Conservation (phyloP, 192 early-diverging fungal species). For the Chytriomyces sp. region DNA sequence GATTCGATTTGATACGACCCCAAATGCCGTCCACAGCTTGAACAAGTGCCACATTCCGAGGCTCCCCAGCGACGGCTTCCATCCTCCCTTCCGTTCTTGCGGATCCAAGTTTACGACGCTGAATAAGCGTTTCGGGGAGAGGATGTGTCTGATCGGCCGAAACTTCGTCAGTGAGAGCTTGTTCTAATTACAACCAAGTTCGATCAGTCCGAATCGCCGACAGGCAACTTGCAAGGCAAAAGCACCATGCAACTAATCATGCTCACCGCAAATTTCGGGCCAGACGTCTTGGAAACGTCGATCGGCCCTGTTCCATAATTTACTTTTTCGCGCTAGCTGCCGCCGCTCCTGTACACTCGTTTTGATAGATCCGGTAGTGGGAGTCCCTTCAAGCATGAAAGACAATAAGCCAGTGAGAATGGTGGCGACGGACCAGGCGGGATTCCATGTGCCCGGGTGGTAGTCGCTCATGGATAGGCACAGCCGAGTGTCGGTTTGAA, state of each 20-base stretch:
- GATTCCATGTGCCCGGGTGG: slow-evolving; percentile 83
- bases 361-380: slow-evolving; percentile 89
- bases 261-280: not conserved
- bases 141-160: not conserved
- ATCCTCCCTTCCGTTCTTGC: not conserved
- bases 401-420: slow-evolving; percentile 93
- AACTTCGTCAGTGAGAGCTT: slow-evolving; percentile 7
- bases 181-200: not conserved
- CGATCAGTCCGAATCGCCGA: not conserved
- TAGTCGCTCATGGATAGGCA: slow-evolving; percentile 98
- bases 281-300: slow-evolving; percentile 57
- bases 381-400: slow-evolving; percentile 93
- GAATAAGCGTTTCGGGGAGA: slow-evolving; percentile 15
- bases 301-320: slow-evolving; percentile 77
- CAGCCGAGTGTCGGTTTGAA: slow-evolving; percentile 87
- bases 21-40: slow-evolving; percentile 21
- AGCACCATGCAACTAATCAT: not conserved
- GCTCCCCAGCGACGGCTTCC: not conserved
- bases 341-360: slow-evolving; percentile 79
- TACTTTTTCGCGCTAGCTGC: slow-evolving; percentile 74
- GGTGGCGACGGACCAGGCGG: slow-evolving; percentile 95
- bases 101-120: not conserved
- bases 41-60: not conserved
- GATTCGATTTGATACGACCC: slow-evolving; percentile 30
- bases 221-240: not conserved